phyloP scores from a whole-genome alignment of 2,329 filamentous ascomycete genomes.

The Ciborinia camelliae region DNA sequence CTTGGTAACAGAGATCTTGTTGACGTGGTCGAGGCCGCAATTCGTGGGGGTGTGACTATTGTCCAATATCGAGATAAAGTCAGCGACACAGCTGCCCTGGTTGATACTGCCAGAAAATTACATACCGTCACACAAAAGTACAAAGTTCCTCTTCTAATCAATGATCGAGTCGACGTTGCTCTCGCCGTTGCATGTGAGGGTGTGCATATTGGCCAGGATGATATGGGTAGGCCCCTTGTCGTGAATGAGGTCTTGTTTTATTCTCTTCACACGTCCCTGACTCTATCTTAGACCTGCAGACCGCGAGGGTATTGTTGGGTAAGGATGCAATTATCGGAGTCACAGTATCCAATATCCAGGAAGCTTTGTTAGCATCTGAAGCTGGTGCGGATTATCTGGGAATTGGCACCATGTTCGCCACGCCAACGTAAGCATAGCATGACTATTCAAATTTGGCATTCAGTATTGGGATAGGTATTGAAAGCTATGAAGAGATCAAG shows the following conservation, averaged over 20 bases:
- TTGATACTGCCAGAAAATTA: constrained; percentile 67
- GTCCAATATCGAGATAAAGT: constrained; percentile 92
- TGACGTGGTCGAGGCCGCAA: constrained; percentile 68
- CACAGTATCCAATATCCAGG: constrained; percentile 70
- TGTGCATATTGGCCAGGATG: constrained; percentile 92
- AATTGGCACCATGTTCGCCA: constrained; percentile 85
- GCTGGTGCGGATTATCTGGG: constrained; percentile 88
- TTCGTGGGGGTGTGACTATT: constrained; percentile 76
- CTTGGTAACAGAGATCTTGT: constrained; percentile 69
- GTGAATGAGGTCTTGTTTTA: neutral
- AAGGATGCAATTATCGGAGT: constrained; percentile 80
- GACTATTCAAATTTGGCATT: neutral
- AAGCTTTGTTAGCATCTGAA: constrained; percentile 68
- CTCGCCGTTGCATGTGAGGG: constrained; percentile 83
- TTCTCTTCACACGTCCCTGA: neutral
- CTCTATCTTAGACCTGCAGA: constrained; percentile 48
- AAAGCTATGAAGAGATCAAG: neutral
- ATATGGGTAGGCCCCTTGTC: constrained; percentile 61
- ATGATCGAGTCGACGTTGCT: constrained; percentile 88
- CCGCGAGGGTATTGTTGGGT: constrained; percentile 71
- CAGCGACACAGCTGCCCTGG: constrained; percentile 67
- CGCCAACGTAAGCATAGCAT: constrained; percentile 57
- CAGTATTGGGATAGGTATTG: neutral
- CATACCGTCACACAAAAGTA: constrained; percentile 66
- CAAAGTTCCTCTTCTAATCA: constrained; percentile 80